Evolutionary conservation across 2,329 filamentous ascomycete species (phyloP), one percentile per base, ranked within the genome.

Genomic region (Nemania sp.): DNA sequence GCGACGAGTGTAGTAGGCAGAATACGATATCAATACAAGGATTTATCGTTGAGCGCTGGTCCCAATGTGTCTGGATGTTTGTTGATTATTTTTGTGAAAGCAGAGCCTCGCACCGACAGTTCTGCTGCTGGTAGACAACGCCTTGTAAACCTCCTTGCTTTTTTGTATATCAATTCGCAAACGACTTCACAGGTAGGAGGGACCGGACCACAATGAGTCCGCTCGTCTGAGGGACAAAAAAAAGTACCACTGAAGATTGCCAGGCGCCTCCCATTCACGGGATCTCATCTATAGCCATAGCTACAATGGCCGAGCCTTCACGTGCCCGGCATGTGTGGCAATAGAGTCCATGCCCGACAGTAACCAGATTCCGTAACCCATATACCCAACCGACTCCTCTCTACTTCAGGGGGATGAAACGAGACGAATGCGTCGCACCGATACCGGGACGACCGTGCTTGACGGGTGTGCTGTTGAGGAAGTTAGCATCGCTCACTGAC

Each of bases 381-480:
- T 48, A 21, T 57, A 47, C 57, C 57, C 57, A 61, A 42, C 18
- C 35, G 15, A 39, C 4, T 52, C 45, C 52, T 50, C 54, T 65
- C 40, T 67, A 67, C 88, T 99, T 99, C 82, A 99, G 90, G 82
- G 95, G 95, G 87, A 99, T 99, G 90, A 99, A 99, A 89, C 95
- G 92, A 82, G 95, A 99, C 86, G 94, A 98, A 91, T 99, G 93
- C 75, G 95, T 99, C 78, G 95, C 95, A 96, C 95, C 95, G 78
- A 99, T 99, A 98, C 95, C 95, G 78, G 95, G 95, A 83, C 95
- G 87, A 89, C 95, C 95, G 90, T 99, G 95, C 91, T 98, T 99
- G 90, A 99, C 95, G 77, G 95, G 95, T 86, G 93, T 93, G 91
- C 92, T 96, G 76, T 78, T 63, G 42, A 51, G 67, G 59, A 73